Evolutionary conservation across 192 early-diverging fungal genomes (phyloP).

Genomic region (Coemansia erecta): DNA sequence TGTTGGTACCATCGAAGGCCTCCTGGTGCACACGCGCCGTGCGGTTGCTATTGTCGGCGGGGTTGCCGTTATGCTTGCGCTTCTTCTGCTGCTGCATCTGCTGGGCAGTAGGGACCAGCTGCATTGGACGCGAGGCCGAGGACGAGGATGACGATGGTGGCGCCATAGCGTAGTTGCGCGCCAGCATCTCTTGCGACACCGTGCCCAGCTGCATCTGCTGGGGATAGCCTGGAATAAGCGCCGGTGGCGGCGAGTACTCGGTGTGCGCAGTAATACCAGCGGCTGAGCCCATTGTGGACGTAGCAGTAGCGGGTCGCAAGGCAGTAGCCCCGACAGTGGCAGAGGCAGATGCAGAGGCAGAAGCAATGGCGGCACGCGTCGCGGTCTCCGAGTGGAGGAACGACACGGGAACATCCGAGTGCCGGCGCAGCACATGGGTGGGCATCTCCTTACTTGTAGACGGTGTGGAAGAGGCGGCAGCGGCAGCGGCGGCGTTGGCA

Average conservation of each 20-base stretch:
- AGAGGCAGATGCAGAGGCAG: constrained; percentile 1
- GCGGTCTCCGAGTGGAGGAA: constrained; percentile 11
- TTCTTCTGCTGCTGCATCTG: constrained; percentile 13
- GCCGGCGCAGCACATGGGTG: constrained; percentile 19
- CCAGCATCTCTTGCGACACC: not conserved
- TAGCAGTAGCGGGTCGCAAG: constrained; percentile 3
- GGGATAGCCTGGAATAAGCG: constrained; percentile 13
- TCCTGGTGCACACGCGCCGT: constrained; percentile 48
- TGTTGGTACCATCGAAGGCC: constrained; percentile 51
- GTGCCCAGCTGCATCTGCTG: not conserved
- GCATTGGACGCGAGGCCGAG: constrained; percentile 5
- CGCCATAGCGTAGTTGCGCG: not conserved
- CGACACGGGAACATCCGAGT: constrained; percentile 36
- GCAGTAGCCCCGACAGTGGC: constrained; percentile 12
- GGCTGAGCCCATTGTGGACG: not conserved
- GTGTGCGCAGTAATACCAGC: constrained; percentile 11
- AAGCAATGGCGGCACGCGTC: not conserved
- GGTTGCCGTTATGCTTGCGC: constrained; percentile 21
- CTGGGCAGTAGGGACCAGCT: constrained; percentile 5
- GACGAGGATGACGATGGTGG: constrained; percentile 1
- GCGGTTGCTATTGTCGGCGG: constrained; percentile 20
- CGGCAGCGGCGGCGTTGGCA: not conserved
- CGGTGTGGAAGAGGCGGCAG: not conserved
- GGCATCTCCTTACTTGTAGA: constrained; percentile 1
- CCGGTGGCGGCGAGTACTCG: constrained; percentile 5